phyloP scores from a whole-genome alignment of 768 basidiomycete species.

The Agrocybe chaxingu region DNA sequence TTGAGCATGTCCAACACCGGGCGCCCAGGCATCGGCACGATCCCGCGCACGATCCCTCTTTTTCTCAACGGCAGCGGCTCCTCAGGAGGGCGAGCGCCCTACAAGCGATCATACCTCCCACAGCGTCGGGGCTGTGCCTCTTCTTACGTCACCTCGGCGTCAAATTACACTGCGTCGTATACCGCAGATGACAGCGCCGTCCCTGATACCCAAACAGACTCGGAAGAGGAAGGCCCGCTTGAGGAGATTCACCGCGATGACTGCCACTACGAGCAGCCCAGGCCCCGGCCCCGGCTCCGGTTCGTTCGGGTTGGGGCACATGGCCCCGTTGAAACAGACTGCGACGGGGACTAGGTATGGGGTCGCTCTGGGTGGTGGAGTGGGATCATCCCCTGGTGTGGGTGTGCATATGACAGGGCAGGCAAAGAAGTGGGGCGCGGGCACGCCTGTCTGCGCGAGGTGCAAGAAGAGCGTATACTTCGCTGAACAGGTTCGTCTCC shows the following conservation, averaged over 20 bases:
- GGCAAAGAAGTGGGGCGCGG: slow-evolving; percentile 49
- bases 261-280: neutral
- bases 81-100: slow-evolving; percentile 1
- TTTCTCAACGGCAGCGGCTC: slow-evolving; percentile 24
- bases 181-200: slow-evolving; percentile 5
- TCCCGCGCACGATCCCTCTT: slow-evolving; percentile 56
- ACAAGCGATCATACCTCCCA: slow-evolving; percentile 15
- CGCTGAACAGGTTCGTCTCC: slow-evolving; percentile 64
- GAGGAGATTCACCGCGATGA: neutral
- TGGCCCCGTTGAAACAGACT: slow-evolving; percentile 26
- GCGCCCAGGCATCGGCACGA: slow-evolving; percentile 39
- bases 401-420: slow-evolving; percentile 32
- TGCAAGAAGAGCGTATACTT: slow-evolving; percentile 82
- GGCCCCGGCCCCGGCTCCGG: slow-evolving; percentile 6
- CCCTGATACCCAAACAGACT: neutral
- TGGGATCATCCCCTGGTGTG: neutral
- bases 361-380: slow-evolving; percentile 40
- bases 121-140: slow-evolving; percentile 19
- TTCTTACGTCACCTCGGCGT: slow-evolving; percentile 4
- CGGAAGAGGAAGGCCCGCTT: neutral
- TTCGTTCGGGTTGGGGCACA: slow-evolving; percentile 8
- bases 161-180: slow-evolving; percentile 1
- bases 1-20: slow-evolving; percentile 40
- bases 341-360: slow-evolving; percentile 71
- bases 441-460: slow-evolving; percentile 61